Conservation (phyloP, 1,284 basidiomycete species). For the Pterula multifida region DNA sequence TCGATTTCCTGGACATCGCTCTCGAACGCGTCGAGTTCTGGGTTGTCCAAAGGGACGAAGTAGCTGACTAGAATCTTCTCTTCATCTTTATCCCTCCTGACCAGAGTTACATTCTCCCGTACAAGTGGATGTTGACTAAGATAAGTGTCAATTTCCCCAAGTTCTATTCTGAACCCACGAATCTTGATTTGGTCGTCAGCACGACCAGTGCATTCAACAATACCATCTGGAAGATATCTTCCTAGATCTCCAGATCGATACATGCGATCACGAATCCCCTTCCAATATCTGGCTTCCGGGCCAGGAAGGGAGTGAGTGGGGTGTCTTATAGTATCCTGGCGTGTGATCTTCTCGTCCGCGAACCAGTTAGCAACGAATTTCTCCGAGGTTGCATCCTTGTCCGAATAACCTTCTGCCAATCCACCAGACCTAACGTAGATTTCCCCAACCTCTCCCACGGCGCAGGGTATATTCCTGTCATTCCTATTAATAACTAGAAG, state of each 20-base stretch:
- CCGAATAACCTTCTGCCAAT: slow-evolving; percentile 91
- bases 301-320: slow-evolving; percentile 45
- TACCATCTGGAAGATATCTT: slow-evolving; percentile 86
- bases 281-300: slow-evolving; percentile 77
- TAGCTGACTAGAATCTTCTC: slow-evolving; percentile 99
- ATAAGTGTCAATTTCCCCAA: slow-evolving; percentile 97
- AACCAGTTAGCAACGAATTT: slow-evolving; percentile 97
- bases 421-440: slow-evolving; percentile 98
- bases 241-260: slow-evolving; percentile 97
- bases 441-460: slow-evolving; percentile 95
- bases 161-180: slow-evolving; percentile 96
- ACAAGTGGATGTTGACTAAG: slow-evolving; percentile 90
- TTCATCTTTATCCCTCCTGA: slow-evolving; percentile 96
- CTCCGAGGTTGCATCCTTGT: slow-evolving; percentile 72
- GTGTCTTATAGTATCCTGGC: slow-evolving; percentile 63
- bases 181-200: slow-evolving; percentile 99
- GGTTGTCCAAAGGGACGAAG: slow-evolving; percentile 84
- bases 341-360: slow-evolving; percentile 31
- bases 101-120: slow-evolving; percentile 94
- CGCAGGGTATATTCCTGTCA: slow-evolving; percentile 82
- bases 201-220: slow-evolving; percentile 94
- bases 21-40: slow-evolving; percentile 61
- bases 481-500: slow-evolving; percentile 94
- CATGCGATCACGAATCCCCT: slow-evolving; percentile 96
- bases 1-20: slow-evolving; percentile 60